phyloP scores from a whole-genome alignment of 2,329 filamentous ascomycete species.

The Stachybotrys chlorohalonatus region DNA sequence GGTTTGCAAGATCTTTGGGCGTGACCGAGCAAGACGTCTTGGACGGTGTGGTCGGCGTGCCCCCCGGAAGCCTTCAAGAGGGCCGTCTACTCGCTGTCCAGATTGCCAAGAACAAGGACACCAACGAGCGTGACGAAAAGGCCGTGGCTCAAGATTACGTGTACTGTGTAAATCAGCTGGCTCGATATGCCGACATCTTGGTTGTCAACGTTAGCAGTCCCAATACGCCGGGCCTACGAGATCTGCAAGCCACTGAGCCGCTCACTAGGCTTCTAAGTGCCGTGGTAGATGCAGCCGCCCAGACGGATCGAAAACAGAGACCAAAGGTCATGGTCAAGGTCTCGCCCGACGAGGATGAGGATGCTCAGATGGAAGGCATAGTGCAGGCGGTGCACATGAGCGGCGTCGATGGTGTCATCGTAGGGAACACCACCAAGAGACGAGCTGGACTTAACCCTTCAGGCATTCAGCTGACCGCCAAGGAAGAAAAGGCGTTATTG shows the following conservation, averaged over 20 bases:
- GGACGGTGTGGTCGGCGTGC: conserved; percentile 67
- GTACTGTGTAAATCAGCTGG: conserved; percentile 77
- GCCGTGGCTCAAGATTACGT: conserved; percentile 77
- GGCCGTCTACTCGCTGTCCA: conserved; percentile 83
- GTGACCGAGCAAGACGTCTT: conserved; percentile 66
- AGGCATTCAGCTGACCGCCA: conserved; percentile 52
- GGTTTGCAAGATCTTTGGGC: conserved; percentile 64
- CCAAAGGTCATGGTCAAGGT: conserved; percentile 89
- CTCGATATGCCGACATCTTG: conserved; percentile 86
- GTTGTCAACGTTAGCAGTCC: conserved; percentile 97
- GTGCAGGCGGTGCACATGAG: conserved; percentile 74
- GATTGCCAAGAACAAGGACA: conserved; percentile 94
- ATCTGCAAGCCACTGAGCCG: conserved; percentile 76
- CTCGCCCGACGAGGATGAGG: conserved; percentile 85
- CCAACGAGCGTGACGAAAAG: conserved; percentile 73
- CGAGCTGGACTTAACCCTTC: conserved; percentile 61
- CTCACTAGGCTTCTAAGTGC: conserved; percentile 71
- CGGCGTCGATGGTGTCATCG: conserved; percentile 90
- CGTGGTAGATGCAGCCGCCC: conserved; percentile 70
- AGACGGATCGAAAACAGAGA: conserved; percentile 59
- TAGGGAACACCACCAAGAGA: conserved; percentile 92
- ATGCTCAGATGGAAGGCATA: conserved; percentile 78
- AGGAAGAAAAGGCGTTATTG: conserved; percentile 58
- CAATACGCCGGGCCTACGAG: conserved; percentile 85
- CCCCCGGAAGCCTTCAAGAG: conserved; percentile 67